Evolutionary conservation across 768 basidiomycete species (phyloP).

Genomic region (Suillus subalutaceus): DNA sequence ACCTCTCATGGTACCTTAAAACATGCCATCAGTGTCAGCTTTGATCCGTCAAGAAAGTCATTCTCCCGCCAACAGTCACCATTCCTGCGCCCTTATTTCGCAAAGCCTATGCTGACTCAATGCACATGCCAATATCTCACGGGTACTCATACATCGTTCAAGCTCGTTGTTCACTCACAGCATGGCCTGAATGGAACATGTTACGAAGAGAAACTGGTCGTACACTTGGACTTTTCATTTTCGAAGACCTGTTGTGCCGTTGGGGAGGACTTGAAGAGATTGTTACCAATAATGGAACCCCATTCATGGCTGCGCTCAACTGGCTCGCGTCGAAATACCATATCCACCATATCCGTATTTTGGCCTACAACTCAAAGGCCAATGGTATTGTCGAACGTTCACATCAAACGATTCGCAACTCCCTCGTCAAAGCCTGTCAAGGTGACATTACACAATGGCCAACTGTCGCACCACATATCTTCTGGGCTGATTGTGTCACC

Average conservation of each 20-base stretch:
- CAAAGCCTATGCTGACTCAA: conserved; percentile 42
- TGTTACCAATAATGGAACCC: conserved; percentile 46
- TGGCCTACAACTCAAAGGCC: conserved; percentile 43
- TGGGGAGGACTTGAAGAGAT: conserved; percentile 44
- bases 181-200: conserved; percentile 35
- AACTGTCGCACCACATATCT: conserved; percentile 20
- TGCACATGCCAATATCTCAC: conserved; percentile 40
- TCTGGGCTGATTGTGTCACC: conserved; percentile 38
- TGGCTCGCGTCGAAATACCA: conserved; percentile 29
- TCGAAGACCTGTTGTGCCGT: conserved; percentile 35
- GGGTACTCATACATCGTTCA: conserved; percentile 41
- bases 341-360: conserved; percentile 44
- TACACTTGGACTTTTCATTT: conserved; percentile 33
- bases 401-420: conserved; percentile 35
- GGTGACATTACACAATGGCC: conserved; percentile 39
- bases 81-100: conserved; percentile 8
- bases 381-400: conserved; percentile 42
- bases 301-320: conserved; percentile 28
- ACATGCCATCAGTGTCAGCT: conserved; percentile 45
- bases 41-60: conserved; percentile 20
- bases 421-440: conserved; percentile 37
- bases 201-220: conserved; percentile 32
- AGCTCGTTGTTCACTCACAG: conserved; percentile 36
- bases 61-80: conserved; percentile 21
- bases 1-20: conserved; percentile 35